These are phyloP conservation scores for Neonectria hederae DNA, from an alignment of 2,329 filamentous ascomycete genomes.

Conservation along the genomic window DNA sequence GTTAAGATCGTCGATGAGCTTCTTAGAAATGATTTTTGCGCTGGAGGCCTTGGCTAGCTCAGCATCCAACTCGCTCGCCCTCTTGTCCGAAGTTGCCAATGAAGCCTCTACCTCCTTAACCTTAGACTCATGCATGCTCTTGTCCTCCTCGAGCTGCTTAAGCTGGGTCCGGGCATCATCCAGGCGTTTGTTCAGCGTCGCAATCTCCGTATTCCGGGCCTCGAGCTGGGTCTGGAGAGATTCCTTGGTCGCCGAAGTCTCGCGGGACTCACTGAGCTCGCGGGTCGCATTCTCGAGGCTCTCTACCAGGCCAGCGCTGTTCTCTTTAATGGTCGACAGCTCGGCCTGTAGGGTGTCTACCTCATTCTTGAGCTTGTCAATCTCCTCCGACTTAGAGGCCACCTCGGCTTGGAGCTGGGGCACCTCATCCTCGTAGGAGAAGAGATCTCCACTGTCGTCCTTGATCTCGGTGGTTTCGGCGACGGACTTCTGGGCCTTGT, in stretches of 20 bases:
- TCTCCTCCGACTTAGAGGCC: constrained; percentile 74
- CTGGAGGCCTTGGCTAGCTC: constrained; percentile 52
- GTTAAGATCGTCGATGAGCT: constrained; percentile 51
- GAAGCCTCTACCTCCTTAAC: constrained; percentile 50
- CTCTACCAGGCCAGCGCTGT: constrained; percentile 70
- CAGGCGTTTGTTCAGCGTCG: constrained; percentile 60
- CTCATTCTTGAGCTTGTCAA: constrained; percentile 74
- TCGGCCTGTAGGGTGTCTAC: constrained; percentile 75
- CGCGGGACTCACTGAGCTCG: constrained; percentile 64
- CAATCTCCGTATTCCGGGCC: constrained; percentile 58
- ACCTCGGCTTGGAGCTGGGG: constrained; percentile 82
- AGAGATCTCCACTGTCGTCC: constrained; percentile 75
- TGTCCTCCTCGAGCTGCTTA: constrained; percentile 53
- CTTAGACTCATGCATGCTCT: constrained; percentile 44
- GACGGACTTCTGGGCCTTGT: constrained; percentile 48
- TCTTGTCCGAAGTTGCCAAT: constrained; percentile 48
- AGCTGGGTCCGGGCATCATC: constrained; percentile 56
- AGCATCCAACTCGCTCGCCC: constrained; percentile 50
- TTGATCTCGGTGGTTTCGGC: constrained; percentile 40
- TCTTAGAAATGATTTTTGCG: constrained; percentile 54
- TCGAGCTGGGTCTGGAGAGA: constrained; percentile 62
- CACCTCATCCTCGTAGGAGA: constrained; percentile 90
- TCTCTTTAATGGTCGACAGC: constrained; percentile 76
- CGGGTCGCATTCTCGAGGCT: constrained; percentile 74
- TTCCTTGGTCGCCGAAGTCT: constrained; percentile 51